A percentile compares a stretch with the other conserved stretches of the same genome.
phyloP scores from a whole-genome alignment of 1,284 basidiomycete genomes.

The Xerocomus nothofagi region DNA sequence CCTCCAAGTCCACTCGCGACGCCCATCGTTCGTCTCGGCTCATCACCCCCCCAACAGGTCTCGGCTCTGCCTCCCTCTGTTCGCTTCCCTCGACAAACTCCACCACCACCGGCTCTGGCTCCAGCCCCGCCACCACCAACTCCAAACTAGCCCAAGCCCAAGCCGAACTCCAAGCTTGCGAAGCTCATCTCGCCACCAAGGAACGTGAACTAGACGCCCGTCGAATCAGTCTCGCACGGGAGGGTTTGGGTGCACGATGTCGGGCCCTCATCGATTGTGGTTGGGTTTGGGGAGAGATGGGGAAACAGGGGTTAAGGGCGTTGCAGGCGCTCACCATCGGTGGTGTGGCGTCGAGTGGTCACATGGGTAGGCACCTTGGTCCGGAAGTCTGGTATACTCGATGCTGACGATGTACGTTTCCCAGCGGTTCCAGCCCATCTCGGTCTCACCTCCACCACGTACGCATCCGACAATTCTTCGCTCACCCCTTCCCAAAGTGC shows the following conservation, averaged over 20 bases:
- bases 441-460: conserved; percentile 11
- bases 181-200: conserved; percentile 65
- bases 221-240: conserved; percentile 52
- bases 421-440: conserved; percentile 16
- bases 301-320: conserved; percentile 51
- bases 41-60: conserved; percentile 27
- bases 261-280: conserved; percentile 67
- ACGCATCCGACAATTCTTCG: conserved; percentile 49
- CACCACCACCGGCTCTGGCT: conserved; percentile 23
- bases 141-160: conserved; percentile 66
- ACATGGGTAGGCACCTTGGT: conserved; percentile 30
- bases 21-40: conserved; percentile 32
- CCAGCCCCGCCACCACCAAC: conserved; percentile 25
- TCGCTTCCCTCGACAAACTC: conserved; percentile 37
- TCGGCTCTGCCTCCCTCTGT: conserved; percentile 38
- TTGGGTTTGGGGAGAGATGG: conserved; percentile 64
- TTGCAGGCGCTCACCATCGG: conserved; percentile 34
- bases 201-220: conserved; percentile 59
- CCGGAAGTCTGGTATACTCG: neutral
- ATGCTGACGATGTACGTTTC: neutral
- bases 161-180: conserved; percentile 74
- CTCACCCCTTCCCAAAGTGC: conserved; percentile 67
- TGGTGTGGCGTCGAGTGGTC: neutral
- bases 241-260: conserved; percentile 61
- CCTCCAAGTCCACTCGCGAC: conserved; percentile 59